Evolutionary conservation across 805 yeast species (phyloP), one percentile per base, ranked within the genome.

Genomic region (Cyberlindnera galapagoensis): DNA sequence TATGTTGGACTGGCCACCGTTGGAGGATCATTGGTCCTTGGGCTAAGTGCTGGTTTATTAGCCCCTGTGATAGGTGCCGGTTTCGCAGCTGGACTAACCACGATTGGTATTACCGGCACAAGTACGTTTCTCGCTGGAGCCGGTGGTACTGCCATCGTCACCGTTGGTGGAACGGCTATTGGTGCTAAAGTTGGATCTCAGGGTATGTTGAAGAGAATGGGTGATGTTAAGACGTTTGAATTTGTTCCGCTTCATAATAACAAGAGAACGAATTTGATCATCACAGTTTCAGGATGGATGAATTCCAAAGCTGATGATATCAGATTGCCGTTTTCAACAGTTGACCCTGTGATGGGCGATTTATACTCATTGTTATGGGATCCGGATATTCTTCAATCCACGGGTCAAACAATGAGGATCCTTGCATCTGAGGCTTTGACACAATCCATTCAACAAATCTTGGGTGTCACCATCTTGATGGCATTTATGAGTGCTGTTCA

Each of bases 61-160:
- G 98, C 98, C 0, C 99, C 99, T 0, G 95, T 94, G 3, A 94
- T 92, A 49, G 97, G 97, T 31, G 97, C 97, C 2, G 99, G 99
- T 49, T 52, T 92, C 18, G 98, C 97, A 2, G 97, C 97, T 4
- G 99, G 97, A 11, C 65, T 92, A 24, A 80, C 97, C 2, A 92
- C 98, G 0, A 75, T 90, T 15, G 99, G 99, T 20, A 82, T 94
- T 15, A 67, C 84, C 1, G 97, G 99, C n/a, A 86, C 97, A 0
- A 60, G 86, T 11, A 85, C 94, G 1, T 92, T 92, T 44, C 63
- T 92, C 20, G 97, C 97, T 0, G 97, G 98, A 31, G 84, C 90
- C 2, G 98, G 95, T 21, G 98, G 99, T 30, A 84, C 97, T 7
- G 86, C 96, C 0, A 71, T 87, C 15, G 95, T 92, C 30, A 87